Conservation (phyloP, 2,329 filamentous ascomycete species). For the Fusarium camptoceras region DNA sequence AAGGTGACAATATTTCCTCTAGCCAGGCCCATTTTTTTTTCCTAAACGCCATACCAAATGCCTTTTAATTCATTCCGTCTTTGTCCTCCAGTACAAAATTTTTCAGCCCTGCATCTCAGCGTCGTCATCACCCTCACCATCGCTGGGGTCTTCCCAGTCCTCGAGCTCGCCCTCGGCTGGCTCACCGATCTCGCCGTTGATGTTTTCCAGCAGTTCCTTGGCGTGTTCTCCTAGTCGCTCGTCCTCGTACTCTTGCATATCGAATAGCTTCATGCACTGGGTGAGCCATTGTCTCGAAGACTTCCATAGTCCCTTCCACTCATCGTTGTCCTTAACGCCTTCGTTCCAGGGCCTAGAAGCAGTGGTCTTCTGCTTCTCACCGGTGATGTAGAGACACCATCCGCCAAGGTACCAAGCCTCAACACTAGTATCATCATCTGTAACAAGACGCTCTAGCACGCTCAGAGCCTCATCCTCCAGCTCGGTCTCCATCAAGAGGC, state of each 20-base stretch:
- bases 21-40: slow-evolving; percentile 41
- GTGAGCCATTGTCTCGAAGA: slow-evolving; percentile 86
- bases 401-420: slow-evolving; percentile 98
- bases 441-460: slow-evolving; percentile 84
- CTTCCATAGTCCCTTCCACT: slow-evolving; percentile 72
- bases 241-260: slow-evolving; percentile 85
- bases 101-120: slow-evolving; percentile 65
- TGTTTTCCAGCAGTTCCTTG: slow-evolving; percentile 73
- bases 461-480: slow-evolving; percentile 87
- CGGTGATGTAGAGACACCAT: slow-evolving; percentile 87
- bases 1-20: slow-evolving; percentile 32
- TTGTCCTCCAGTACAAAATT: slow-evolving; percentile 30
- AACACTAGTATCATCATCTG: slow-evolving; percentile 92
- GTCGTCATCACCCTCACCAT: slow-evolving; percentile 63
- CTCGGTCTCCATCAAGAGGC: slow-evolving; percentile 89
- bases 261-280: slow-evolving; percentile 83
- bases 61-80: slow-evolving; percentile 31
- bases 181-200: slow-evolving; percentile 74
- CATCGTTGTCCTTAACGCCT: slow-evolving; percentile 54
- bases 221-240: slow-evolving; percentile 81
- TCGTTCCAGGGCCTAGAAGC: slow-evolving; percentile 52
- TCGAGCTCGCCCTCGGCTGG: slow-evolving; percentile 66
- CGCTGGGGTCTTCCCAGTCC: slow-evolving; percentile 66
- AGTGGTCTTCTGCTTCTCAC: slow-evolving; percentile 69
- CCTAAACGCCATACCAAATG: slow-evolving; percentile 46